phyloP scores from a whole-genome alignment of 2,329 filamentous ascomycete genomes.

The Aspergillus novofumigatus region DNA sequence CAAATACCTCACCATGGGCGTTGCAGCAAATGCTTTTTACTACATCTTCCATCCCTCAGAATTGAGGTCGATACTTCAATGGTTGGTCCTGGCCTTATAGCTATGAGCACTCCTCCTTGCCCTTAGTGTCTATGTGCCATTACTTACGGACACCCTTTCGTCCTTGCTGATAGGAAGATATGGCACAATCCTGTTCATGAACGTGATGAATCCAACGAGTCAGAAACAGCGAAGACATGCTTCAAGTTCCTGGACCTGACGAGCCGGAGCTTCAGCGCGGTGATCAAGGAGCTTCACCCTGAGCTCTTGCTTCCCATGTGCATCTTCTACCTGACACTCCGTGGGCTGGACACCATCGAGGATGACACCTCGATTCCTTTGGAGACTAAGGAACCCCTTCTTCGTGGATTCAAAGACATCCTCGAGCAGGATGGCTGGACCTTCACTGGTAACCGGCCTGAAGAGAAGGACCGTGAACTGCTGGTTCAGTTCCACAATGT shows the following conservation, averaged over 20 bases:
- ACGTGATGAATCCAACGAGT: conserved; percentile 72
- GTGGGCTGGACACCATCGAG: conserved; percentile 95
- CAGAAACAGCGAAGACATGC: conserved; percentile 70
- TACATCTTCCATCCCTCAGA: conserved; percentile 71
- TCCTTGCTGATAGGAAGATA: conserved; percentile 64
- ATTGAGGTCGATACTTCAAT: conserved; percentile 81
- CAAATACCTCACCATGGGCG: conserved; percentile 32
- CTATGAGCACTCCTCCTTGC: conserved; percentile 1
- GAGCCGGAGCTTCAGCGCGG: conserved; percentile 85
- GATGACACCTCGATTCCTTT: conserved; percentile 93
- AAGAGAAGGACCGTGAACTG: conserved; percentile 91
- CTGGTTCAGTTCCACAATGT: conserved; percentile 89
- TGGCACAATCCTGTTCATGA: conserved; percentile 94
- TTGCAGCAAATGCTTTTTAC: conserved; percentile 58
- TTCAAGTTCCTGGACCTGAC: conserved; percentile 83
- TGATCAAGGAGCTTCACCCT: conserved; percentile 93
- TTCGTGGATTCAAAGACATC: conserved; percentile 75
- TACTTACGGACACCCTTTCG: conserved; percentile 3
- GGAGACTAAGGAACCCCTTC: conserved; percentile 75
- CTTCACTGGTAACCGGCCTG: conserved; percentile 76
- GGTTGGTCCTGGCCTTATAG: conserved; percentile 52
- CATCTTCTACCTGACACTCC: conserved; percentile 88
- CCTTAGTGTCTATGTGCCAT: conserved; percentile 10
- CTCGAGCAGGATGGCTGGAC: conserved; percentile 86
- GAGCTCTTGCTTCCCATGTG: conserved; percentile 86